Conservation (phyloP, 1,284 basidiomycete genomes). For the Ceratorhiza oryzae-sativae region DNA sequence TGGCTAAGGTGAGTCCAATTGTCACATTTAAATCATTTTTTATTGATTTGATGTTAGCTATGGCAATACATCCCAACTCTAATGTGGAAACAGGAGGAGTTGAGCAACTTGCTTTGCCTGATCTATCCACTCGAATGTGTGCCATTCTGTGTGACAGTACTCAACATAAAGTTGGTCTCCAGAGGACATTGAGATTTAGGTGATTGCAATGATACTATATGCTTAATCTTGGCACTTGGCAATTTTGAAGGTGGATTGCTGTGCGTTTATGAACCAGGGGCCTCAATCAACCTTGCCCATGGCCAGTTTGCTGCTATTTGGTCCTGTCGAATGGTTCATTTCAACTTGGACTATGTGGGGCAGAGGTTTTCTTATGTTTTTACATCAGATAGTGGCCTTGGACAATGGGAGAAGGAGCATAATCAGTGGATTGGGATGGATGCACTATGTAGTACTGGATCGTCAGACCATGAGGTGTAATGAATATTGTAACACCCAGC, state of each 20-base stretch:
- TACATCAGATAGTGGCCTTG: background rate
- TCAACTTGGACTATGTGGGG: slow-evolving; percentile 4
- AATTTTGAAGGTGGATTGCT: background rate
- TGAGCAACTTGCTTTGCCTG: background rate
- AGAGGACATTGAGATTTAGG: background rate
- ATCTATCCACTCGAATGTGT: background rate
- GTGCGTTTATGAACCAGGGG: slow-evolving; percentile 3
- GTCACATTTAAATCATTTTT: background rate
- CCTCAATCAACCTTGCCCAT: background rate
- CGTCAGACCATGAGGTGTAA: background rate
- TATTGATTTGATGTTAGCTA: background rate
- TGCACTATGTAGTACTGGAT: background rate
- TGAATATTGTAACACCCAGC: too few species aligned
- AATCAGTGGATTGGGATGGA: background rate
- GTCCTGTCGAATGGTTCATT: slow-evolving; percentile 1
- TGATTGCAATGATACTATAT: background rate
- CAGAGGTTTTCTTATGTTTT: background rate
- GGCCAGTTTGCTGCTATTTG: background rate
- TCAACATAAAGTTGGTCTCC: background rate
- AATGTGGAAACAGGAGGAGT: background rate
- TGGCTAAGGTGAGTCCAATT: background rate
- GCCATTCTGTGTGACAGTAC: background rate
- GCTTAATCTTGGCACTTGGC: background rate
- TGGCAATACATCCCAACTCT: background rate
- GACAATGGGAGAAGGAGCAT: background rate